Percentiles rank a stretch among this genome's conserved stretches.
These are phyloP conservation scores for Isatis lusitanica DNA, from an alignment of 441 rosid species.

Conservation along the genomic window DNA sequence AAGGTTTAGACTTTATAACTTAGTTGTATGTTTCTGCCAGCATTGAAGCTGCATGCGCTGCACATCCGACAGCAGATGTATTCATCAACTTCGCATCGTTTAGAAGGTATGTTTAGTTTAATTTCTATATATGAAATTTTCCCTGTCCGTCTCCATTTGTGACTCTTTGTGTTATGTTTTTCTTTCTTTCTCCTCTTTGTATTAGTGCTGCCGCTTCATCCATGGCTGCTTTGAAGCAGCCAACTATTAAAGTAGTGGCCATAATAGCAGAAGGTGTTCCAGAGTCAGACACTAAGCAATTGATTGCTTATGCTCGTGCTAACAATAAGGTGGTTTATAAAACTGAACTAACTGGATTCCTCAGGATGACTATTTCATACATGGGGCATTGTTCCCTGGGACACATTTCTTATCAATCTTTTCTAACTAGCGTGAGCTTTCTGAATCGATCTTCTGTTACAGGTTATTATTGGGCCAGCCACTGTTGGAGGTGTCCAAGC, in stretches of 20 bases:
- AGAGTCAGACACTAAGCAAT: conserved; percentile 84
- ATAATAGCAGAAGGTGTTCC: conserved; percentile 99
- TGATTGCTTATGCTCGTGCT: conserved; percentile 87
- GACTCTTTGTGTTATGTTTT: neutral
- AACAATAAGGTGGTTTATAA: conserved; percentile 70
- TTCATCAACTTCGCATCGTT: conserved; percentile 93
- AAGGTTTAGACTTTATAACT: neutral
- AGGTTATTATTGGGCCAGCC: conserved; percentile 99
- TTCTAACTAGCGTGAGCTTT: neutral
- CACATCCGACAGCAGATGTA: conserved; percentile 96
- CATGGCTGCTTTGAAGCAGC: conserved; percentile 91
- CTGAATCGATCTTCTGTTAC: conserved; percentile 15
- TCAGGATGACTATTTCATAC: neutral
- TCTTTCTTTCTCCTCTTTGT: neutral
- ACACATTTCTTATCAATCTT: neutral
- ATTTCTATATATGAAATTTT: neutral
- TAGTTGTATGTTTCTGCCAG: conserved; percentile 47
- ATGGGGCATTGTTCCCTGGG: neutral
- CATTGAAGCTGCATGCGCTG: conserved; percentile 82
- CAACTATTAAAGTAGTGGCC: conserved; percentile 90
- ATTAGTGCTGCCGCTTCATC: conserved; percentile 96
- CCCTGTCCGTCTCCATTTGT: neutral
- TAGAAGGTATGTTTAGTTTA: conserved; percentile 56
- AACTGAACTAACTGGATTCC: conserved; percentile 21
- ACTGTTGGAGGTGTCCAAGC: conserved; percentile 99